phyloP scores from a whole-genome alignment of 1,139 yeast genomes.

The Candida pseudoviswanathii region DNA sequence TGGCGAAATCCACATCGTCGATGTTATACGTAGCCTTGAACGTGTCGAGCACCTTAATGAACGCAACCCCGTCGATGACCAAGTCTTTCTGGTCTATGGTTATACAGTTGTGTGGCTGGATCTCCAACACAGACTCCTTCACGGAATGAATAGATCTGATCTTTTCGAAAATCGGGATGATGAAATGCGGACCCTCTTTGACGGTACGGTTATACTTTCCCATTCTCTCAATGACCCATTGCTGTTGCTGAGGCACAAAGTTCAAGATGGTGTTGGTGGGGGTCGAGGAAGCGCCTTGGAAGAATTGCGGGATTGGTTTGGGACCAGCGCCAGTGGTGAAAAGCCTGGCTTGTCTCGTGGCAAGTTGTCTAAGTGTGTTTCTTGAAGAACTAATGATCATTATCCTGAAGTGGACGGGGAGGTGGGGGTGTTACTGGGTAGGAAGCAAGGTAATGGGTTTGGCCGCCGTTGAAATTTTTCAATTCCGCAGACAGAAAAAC shows the following conservation, averaged over 20 bases:
- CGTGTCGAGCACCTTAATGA: constrained; percentile 76
- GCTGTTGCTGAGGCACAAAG: constrained; percentile 89
- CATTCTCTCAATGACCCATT: constrained; percentile 92
- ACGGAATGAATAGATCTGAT: constrained; percentile 80
- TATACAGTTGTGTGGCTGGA: constrained; percentile 82
- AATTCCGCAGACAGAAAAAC: not conserved
- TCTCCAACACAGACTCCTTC: constrained; percentile 82
- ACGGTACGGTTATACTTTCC: constrained; percentile 78
- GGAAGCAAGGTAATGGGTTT: too few species aligned
- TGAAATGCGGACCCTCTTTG: constrained; percentile 75
- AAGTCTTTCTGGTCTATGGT: constrained; percentile 84
- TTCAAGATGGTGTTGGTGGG: constrained; percentile 75
- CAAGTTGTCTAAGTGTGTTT: not conserved
- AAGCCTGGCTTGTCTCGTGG: constrained; percentile 6
- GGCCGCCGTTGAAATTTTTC: not conserved
- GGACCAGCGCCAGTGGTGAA: constrained; percentile 9
- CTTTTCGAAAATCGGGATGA: constrained; percentile 72
- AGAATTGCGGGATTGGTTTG: constrained; percentile 35
- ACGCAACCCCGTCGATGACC: constrained; percentile 82
- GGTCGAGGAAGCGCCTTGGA: constrained; percentile 59
- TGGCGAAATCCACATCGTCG: constrained; percentile 85
- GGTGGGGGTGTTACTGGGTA: too few species aligned
- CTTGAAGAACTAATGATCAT: not conserved
- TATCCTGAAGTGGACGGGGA: too few species aligned
- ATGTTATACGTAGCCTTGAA: constrained; percentile 88